These are phyloP conservation scores for Irpex sp. DNA, from an alignment of 1,284 basidiomycete genomes.

Conservation along the genomic window DNA sequence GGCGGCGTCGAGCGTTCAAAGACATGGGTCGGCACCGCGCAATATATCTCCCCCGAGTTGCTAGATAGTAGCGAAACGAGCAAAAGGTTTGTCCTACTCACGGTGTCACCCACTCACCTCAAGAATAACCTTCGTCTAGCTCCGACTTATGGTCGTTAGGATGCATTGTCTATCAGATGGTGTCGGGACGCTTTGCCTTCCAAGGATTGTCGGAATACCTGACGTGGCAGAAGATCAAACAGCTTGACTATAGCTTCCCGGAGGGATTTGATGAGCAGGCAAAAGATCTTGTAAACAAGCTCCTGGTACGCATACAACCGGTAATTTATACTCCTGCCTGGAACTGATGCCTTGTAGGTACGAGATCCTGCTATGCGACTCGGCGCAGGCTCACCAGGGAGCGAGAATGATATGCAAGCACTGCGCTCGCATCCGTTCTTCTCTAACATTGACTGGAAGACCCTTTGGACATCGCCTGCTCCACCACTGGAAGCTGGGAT, in stretches of 20 bases:
- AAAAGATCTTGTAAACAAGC: constrained; percentile 60
- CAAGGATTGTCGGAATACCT: constrained; percentile 83
- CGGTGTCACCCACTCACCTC: not conserved
- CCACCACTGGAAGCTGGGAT: constrained; percentile 58
- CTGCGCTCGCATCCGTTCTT: constrained; percentile 82
- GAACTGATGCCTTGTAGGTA: constrained; percentile 37
- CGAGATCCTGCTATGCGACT: constrained; percentile 71
- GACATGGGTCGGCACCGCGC: constrained; percentile 95
- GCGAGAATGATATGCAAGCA: constrained; percentile 46
- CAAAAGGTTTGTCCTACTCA: constrained; percentile 45
- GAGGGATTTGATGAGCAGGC: constrained; percentile 69
- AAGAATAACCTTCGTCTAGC: constrained; percentile 36
- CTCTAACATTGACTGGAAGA: constrained; percentile 60
- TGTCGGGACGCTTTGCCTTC: constrained; percentile 91
- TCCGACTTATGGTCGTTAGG: constrained; percentile 98
- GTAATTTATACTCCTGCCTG: constrained; percentile 3
- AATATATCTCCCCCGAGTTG: constrained; percentile 94
- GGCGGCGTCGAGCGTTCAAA: constrained; percentile 54
- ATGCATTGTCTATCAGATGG: constrained; percentile 96
- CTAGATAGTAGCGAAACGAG: constrained; percentile 74
- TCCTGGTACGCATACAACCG: constrained; percentile 47
- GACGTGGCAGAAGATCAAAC: constrained; percentile 78
- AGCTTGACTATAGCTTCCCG: constrained; percentile 70
- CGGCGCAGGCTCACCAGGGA: constrained; percentile 54
- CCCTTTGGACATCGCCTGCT: constrained; percentile 68